Percentiles rank a stretch among this genome's conserved stretches.
Conservation (phyloP, 2,329 filamentous ascomycete genomes). For the Colletotrichum graminicola region DNA sequence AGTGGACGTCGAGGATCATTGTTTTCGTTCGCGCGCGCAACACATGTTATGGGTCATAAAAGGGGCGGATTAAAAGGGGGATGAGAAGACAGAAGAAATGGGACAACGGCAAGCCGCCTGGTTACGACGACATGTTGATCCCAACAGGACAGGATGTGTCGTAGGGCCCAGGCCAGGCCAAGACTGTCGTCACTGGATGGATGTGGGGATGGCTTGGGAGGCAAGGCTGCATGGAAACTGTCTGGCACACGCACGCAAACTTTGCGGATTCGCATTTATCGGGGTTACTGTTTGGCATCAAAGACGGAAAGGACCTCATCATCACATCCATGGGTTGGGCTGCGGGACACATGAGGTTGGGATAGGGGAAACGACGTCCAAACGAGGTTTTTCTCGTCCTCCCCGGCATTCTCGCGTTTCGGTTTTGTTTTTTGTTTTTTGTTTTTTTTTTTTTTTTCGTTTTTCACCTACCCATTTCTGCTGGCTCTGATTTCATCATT, state of each 20-base stretch:
- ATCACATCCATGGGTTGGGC: slow-evolving; percentile 18
- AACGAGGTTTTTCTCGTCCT: slow-evolving; percentile 6
- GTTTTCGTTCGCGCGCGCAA: slow-evolving; percentile 13
- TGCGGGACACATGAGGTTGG: slow-evolving; percentile 7
- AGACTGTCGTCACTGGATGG: slow-evolving; percentile 10
- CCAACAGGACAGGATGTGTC: not conserved
- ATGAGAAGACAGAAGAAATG: not conserved
- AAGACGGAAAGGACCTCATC: slow-evolving; percentile 34
- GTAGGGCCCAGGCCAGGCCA: not conserved
- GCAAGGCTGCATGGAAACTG: slow-evolving; percentile 32
- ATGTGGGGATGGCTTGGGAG: slow-evolving; percentile 16
- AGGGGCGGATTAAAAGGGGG: slow-evolving; percentile 18
- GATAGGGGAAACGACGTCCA: slow-evolving; percentile 17
- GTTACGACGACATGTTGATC: not conserved
- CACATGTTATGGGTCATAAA: slow-evolving; percentile 31
- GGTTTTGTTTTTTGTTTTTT: not conserved
- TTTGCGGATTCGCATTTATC: slow-evolving; percentile 37
- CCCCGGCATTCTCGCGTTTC: slow-evolving; percentile 16
- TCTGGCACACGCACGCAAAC: slow-evolving; percentile 20
- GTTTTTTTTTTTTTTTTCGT: not conserved
- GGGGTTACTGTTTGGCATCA: slow-evolving; percentile 38
- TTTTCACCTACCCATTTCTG: not conserved
- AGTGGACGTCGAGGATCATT: slow-evolving; percentile 11
- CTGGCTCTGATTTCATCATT: not conserved
- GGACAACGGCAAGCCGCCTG: slow-evolving; percentile 2